A percentile compares a stretch with the other conserved stretches of the same genome.
phyloP scores from a whole-genome alignment of 2,329 filamentous ascomycete genomes.

The Nemania serpens region DNA sequence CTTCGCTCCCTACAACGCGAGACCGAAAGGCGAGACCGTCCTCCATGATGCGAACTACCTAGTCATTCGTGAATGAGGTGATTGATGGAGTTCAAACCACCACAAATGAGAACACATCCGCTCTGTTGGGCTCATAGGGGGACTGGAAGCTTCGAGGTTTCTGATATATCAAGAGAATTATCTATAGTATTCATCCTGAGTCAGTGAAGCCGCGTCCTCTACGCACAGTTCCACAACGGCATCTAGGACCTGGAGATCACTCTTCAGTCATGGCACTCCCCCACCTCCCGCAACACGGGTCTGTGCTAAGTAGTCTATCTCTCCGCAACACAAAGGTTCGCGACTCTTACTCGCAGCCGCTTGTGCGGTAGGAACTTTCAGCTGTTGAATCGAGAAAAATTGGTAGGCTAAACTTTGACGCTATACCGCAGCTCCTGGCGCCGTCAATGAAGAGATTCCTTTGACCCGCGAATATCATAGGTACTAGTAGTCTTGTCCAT shows the following conservation, averaged over 20 bases:
- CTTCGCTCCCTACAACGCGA: too few relatives aligned
- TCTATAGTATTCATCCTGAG: not conserved
- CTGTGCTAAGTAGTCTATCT: not conserved
- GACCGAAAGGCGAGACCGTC: too few relatives aligned
- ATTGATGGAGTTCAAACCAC: too few relatives aligned
- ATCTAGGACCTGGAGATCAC: slow-evolving; percentile 16
- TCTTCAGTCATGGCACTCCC: not conserved
- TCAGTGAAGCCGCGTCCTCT: slow-evolving; percentile 6
- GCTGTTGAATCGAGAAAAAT: not conserved
- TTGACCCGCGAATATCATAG: not conserved
- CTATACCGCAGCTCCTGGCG: too few relatives aligned
- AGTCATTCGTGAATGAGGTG: too few relatives aligned
- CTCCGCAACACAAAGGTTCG: not conserved
- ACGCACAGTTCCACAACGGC: slow-evolving; percentile 5
- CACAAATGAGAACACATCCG: too few relatives aligned
- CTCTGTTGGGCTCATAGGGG: too few relatives aligned
- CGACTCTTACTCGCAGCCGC: not conserved
- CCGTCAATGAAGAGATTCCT: not conserved
- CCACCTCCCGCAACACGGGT: not conserved
- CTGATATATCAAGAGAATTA: too few relatives aligned
- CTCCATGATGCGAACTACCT: too few relatives aligned
- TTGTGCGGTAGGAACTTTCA: not conserved
- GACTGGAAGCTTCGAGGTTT: too few relatives aligned
- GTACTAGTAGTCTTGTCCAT: slow-evolving; percentile 1
- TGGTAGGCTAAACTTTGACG: not conserved